These are phyloP conservation scores for Diaporthe aspalathi DNA, from an alignment of 2,329 filamentous ascomycete species.

Conservation along the genomic window DNA sequence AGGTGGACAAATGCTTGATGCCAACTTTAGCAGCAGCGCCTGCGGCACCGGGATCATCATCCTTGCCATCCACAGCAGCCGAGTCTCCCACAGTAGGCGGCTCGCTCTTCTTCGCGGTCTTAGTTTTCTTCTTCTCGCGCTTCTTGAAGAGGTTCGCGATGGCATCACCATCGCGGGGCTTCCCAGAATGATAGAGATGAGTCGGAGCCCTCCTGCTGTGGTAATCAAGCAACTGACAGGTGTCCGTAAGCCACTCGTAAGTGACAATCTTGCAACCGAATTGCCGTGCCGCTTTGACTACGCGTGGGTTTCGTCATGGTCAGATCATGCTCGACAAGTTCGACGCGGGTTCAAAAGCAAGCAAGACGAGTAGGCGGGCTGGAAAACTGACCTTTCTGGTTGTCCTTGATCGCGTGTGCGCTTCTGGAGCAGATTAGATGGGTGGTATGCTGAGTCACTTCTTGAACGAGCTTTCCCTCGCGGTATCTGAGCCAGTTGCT, in stretches of 20 bases:
- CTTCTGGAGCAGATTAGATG: slow-evolving; percentile 77
- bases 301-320: not conserved
- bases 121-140: not conserved
- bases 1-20: not conserved
- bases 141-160: slow-evolving; percentile 13
- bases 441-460: slow-evolving; percentile 69
- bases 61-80: not conserved
- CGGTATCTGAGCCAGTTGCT: slow-evolving; percentile 73
- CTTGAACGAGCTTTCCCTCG: slow-evolving; percentile 67
- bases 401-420: slow-evolving; percentile 63
- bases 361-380: too few relatives aligned
- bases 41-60: not conserved
- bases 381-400: slow-evolving; percentile 49
- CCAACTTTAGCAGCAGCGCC: not conserved
- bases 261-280: slow-evolving; percentile 56
- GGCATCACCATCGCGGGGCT: slow-evolving; percentile 16
- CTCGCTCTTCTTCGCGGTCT: not conserved
- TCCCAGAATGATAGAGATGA: slow-evolving; percentile 31
- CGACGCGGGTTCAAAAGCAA: too few relatives aligned
- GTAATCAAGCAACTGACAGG: slow-evolving; percentile 43
- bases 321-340: not conserved
- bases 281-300: slow-evolving; percentile 53
- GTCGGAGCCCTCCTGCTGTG: slow-evolving; percentile 13
- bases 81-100: too few relatives aligned
- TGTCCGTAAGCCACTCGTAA: slow-evolving; percentile 66